phyloP scores from a whole-genome alignment of 1,284 basidiomycete species.

The Ustilago nuda region DNA sequence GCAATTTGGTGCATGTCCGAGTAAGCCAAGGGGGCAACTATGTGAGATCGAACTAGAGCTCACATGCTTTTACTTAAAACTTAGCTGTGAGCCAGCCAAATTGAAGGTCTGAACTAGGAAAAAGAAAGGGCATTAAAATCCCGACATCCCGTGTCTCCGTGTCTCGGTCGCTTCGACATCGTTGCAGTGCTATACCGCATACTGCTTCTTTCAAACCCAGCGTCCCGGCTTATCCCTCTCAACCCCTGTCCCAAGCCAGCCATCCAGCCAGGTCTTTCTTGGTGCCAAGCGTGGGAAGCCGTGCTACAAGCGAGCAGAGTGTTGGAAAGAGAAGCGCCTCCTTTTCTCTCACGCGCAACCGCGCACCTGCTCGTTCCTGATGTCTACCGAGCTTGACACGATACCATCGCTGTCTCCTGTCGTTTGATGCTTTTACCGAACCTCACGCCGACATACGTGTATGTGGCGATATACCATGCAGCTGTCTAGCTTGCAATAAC shows the following conservation, averaged over 20 bases:
- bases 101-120: not conserved
- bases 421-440: too few relatives aligned
- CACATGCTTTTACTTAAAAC: too few relatives aligned
- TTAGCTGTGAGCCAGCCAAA: not conserved
- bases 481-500: not conserved
- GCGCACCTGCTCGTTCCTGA: not conserved
- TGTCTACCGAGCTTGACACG: not conserved
- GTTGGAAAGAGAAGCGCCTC: not conserved
- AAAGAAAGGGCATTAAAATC: not conserved
- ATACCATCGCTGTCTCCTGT: not conserved
- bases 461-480: not conserved
- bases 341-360: not conserved
- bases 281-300: not conserved
- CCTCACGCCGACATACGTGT: not conserved
- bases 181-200: not conserved
- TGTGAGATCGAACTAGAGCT: too few relatives aligned
- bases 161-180: not conserved
- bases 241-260: not conserved
- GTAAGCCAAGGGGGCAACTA: too few relatives aligned
- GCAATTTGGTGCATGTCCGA: too few relatives aligned
- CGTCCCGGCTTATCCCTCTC: too few relatives aligned
- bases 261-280: not conserved
- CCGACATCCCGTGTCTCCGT: slow-evolving; percentile 5
- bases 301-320: not conserved
- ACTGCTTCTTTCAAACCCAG: not conserved